Conservation (phyloP, 257 asterid species). For the Leonotis leonurus region DNA sequence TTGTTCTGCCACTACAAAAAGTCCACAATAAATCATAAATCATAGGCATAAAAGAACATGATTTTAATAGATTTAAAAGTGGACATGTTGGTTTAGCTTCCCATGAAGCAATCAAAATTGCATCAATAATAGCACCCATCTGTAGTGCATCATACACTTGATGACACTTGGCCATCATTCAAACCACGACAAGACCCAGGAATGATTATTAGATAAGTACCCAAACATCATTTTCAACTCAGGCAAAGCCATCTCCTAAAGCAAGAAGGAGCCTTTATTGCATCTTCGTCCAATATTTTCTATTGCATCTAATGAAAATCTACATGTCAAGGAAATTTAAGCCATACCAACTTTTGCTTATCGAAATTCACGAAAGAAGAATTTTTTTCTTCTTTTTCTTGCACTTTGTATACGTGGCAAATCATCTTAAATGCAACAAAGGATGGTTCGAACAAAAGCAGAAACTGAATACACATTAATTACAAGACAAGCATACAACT, state of each 20-base stretch:
- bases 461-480: too few relatives aligned
- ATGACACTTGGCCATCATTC: slow-evolving; percentile 3
- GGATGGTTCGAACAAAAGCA: too few relatives aligned
- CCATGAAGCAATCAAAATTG: slow-evolving; percentile 20
- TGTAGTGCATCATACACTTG: background rate
- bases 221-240: slow-evolving; percentile 33
- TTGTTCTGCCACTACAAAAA: slow-evolving; percentile 37
- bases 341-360: background rate
- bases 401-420: too few relatives aligned
- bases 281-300: background rate
- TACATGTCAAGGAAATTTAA: background rate
- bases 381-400: too few relatives aligned
- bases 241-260: slow-evolving; percentile 27
- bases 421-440: too few relatives aligned
- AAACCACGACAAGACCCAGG: background rate
- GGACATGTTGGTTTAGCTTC: slow-evolving; percentile 23
- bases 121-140: background rate
- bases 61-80: slow-evolving; percentile 20
- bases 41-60: slow-evolving; percentile 12
- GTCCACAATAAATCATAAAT: slow-evolving; percentile 56
- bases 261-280: background rate
- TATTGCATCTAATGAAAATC: background rate
- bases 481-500: background rate
- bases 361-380: background rate
- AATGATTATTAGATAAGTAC: slow-evolving; percentile 25